Evolutionary conservation across 148 eudicot species (phyloP).

Genomic region (Camellia lanceoleosa): DNA sequence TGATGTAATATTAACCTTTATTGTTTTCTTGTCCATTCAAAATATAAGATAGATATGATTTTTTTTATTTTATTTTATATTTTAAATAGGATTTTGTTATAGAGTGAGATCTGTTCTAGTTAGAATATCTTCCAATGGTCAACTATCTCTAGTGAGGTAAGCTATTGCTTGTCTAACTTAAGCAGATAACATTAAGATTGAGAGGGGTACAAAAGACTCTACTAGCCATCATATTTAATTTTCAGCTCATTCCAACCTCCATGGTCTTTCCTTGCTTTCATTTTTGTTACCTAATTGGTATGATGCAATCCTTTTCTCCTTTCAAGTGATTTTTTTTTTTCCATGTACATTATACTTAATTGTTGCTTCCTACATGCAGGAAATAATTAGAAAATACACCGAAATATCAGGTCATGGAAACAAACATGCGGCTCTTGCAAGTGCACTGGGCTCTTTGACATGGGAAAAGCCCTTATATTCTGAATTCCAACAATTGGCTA

Average conservation of each 20-base stretch:
- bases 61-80: neutral
- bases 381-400: conserved; percentile 75
- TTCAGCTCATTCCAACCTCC: neutral
- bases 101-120: neutral
- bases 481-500: conserved; percentile 75
- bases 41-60: neutral
- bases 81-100: neutral
- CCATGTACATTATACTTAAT: no score
- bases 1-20: neutral
- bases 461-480: conserved; percentile 77
- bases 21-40: neutral
- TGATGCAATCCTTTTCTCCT: neutral
- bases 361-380: conserved; percentile 39
- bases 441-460: conserved; percentile 77
- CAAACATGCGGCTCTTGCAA: conserved; percentile 73
- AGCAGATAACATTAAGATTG: neutral
- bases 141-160: neutral
- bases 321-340: neutral
- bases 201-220: neutral
- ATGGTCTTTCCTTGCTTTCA: neutral
- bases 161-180: conserved; percentile 6
- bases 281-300: neutral
- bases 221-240: neutral
- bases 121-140: neutral
- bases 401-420: conserved; percentile 53